A percentile compares a stretch with the other conserved stretches of the same genome.
Evolutionary conservation across 176 grass and related monocot species (phyloP).

Genomic region (Oryza meyeriana): DNA sequence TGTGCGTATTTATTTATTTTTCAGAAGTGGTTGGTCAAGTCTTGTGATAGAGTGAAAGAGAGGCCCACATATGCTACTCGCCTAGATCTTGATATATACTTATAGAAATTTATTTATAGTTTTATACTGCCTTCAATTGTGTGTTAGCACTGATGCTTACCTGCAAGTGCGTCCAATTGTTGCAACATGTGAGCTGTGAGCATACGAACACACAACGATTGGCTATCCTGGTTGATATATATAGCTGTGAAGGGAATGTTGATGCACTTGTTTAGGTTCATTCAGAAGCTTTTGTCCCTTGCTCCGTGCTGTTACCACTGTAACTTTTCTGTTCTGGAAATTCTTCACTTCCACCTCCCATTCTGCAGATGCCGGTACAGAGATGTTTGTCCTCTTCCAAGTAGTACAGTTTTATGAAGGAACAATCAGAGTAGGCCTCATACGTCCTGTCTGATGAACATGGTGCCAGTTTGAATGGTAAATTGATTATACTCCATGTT

Average conservation of each 20-base stretch:
- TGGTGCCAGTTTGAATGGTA: not conserved
- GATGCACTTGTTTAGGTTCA: slow-evolving; percentile 1
- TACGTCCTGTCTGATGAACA: not conserved
- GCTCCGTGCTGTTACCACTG: slow-evolving; percentile 16
- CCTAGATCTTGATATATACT: not conserved
- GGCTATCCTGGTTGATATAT: not conserved
- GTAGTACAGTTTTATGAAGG: not conserved
- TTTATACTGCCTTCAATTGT: not conserved
- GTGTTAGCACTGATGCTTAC: not conserved
- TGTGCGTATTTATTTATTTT: not conserved
- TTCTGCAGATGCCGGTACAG: not conserved
- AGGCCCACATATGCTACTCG: not conserved
- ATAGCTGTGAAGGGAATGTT: slow-evolving; percentile 15
- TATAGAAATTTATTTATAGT: not conserved
- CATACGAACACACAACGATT: not conserved
- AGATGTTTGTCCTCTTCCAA: not conserved
- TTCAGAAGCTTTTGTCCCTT: slow-evolving; percentile 5
- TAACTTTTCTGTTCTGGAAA: slow-evolving; percentile 11
- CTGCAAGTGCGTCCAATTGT: not conserved
- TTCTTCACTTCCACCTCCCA: not conserved
- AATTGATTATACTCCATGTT: not conserved
- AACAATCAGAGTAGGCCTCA: not conserved
- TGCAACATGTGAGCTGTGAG: slow-evolving; percentile 17
- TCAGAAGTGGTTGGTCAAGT: not conserved
- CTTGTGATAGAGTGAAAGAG: not conserved